A percentile compares a stretch with the other conserved stretches of the same genome.
Conservation (phyloP, 1,284 basidiomycete genomes). For the Rhodotorula sp. region DNA sequence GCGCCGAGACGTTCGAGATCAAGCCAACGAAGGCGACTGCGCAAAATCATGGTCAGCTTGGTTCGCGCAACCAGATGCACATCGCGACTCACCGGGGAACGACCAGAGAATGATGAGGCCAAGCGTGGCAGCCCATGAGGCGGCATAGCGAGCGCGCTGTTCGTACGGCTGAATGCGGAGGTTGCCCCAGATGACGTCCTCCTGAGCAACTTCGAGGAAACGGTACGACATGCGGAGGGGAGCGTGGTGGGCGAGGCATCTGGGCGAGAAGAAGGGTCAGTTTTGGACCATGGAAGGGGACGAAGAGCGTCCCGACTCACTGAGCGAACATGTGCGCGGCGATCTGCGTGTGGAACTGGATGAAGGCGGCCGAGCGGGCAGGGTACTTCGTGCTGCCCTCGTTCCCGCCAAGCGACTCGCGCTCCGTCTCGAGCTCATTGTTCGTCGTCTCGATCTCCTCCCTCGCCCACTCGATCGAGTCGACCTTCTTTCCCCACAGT, state of each 20-base stretch:
- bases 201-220: slow-evolving; percentile 71
- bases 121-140: slow-evolving; percentile 57
- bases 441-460: slow-evolving; percentile 59
- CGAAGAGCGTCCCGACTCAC: slow-evolving; percentile 3
- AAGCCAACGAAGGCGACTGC: slow-evolving; percentile 70
- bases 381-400: slow-evolving; percentile 56
- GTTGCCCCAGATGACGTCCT: slow-evolving; percentile 89
- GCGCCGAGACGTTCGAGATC: slow-evolving; percentile 73
- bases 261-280: not conserved
- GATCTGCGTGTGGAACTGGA: slow-evolving; percentile 90
- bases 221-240: slow-evolving; percentile 60
- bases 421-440: slow-evolving; percentile 54
- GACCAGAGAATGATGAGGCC: slow-evolving; percentile 66
- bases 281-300: slow-evolving; percentile 39
- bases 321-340: slow-evolving; percentile 78
- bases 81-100: slow-evolving; percentile 51
- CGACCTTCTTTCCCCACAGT: slow-evolving; percentile 74
- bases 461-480: slow-evolving; percentile 81
- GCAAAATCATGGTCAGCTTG: not conserved
- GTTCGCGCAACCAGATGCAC: not conserved
- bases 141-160: slow-evolving; percentile 59
- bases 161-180: slow-evolving; percentile 86
- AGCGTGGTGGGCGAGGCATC: slow-evolving; percentile 44
- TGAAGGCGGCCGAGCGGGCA: slow-evolving; percentile 63
- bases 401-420: slow-evolving; percentile 61